Conservation (phyloP, 306 rosid genomes). For the Corylus americana region DNA sequence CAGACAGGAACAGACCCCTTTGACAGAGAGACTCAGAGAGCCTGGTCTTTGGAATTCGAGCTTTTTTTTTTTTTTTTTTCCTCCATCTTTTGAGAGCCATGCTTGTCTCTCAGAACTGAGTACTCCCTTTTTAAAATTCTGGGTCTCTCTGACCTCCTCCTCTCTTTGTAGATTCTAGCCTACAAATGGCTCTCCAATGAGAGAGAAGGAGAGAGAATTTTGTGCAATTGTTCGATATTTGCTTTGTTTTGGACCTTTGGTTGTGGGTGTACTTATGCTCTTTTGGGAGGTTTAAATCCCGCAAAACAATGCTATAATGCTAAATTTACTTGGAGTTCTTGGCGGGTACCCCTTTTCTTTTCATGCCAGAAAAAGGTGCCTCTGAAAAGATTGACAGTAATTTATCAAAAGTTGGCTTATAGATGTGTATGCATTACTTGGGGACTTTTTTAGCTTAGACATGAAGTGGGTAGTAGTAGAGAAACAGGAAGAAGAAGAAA, state of each 20-base stretch:
- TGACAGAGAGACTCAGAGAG: slow-evolving; percentile 42
- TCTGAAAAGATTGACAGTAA: slow-evolving; percentile 40
- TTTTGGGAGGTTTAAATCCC: slow-evolving; percentile 55
- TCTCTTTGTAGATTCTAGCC: slow-evolving; percentile 29
- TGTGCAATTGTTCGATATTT: slow-evolving; percentile 31
- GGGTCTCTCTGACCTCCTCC: slow-evolving; percentile 30
- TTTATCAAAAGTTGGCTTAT: slow-evolving; percentile 37
- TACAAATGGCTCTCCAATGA: slow-evolving; percentile 33
- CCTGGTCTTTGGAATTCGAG: slow-evolving; percentile 65
- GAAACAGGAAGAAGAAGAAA: slow-evolving; percentile 28
- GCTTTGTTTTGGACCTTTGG: slow-evolving; percentile 8
- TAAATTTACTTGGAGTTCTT: slow-evolving; percentile 43
- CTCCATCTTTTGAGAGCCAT: slow-evolving; percentile 87
- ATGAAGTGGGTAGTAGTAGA: slow-evolving; percentile 40
- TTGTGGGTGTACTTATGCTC: slow-evolving; percentile 28
- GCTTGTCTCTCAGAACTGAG: slow-evolving; percentile 64
- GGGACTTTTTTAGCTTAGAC: slow-evolving; percentile 36
- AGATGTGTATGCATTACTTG: slow-evolving; percentile 31
- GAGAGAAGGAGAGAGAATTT: slow-evolving; percentile 32
- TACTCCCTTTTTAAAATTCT: slow-evolving; percentile 42
- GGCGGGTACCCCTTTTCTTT: slow-evolving; percentile 30
- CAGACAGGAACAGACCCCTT: slow-evolving; percentile 41
- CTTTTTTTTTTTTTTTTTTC: slow-evolving; percentile 25
- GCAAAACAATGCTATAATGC: slow-evolving; percentile 63
- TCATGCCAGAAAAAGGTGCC: slow-evolving; percentile 33